Base-by-base conservation (phyloP, 768 basidiomycete species). In the Rhodotorula diobovata region DNA sequence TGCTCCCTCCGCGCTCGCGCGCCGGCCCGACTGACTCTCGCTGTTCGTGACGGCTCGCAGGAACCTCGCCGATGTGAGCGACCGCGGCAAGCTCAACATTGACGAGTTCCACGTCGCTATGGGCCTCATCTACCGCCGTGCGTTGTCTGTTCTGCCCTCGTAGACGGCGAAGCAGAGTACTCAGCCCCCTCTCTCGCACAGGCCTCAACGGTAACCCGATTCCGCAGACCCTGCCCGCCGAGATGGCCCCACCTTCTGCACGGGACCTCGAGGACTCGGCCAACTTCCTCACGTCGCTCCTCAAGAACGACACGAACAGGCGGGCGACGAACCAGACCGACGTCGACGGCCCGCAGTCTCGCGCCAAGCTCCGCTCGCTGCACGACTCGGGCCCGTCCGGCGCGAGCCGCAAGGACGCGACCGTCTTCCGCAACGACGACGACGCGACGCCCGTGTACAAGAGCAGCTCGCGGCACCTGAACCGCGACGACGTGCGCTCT, bases 61-160 rank as follows among this genome's bases (percentile, higher is more conserved):
- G 95, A 88, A 87, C 23, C 85, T 98, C 12, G 91, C 94, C 30
- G 96, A 99, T 81, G 85, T 86, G 50, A 90, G 94, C 71, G 92
- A 98, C 81, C 88, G 93, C 34, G 96, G 96, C 34, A 96, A 93
- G 80, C 86, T 98, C 59, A 97, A 96, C 76, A 83, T 95, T 37
- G 89, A 91, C 23, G 96, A 98, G 79, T 99, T 99, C 80, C 93
- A 98, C 79, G 90, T 97, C 68, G 96, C 96, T 0, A 99, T 99
- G 95, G 93, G 91, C 63, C 83, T 98, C 65, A 98, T 99, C 78
- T 97, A 93, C 81, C 88, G 96, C 78, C 85, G 95, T 97, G 82
- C 76, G 61, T 57, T 37, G 25, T 67, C 74, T 11, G 10, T 1
- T 3, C 46, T 63, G 25, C 21, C 34, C 57, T 8, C 8, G 15